A percentile compares a stretch with the other conserved stretches of the same genome.
Evolutionary conservation across 2,329 filamentous ascomycete species (phyloP).

Genomic region (Arthrobotrys iridis): DNA sequence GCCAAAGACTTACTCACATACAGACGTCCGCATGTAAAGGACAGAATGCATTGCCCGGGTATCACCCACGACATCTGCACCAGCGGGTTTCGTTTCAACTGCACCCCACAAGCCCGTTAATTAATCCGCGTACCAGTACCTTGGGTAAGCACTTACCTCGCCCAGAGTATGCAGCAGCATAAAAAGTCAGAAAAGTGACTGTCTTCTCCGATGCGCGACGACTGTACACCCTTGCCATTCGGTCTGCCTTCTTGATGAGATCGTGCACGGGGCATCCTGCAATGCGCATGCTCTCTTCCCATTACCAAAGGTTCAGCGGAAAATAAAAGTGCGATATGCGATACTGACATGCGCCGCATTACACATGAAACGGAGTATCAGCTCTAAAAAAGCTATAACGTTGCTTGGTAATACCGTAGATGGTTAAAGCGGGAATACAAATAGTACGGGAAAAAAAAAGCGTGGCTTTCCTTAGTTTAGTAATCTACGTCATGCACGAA

Average conservation of each 20-base stretch:
- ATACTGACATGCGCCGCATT: slow-evolving; percentile 3
- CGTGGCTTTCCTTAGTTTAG: slow-evolving; percentile 19
- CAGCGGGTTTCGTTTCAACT: slow-evolving; percentile 44
- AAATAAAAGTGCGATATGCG: slow-evolving; percentile 3
- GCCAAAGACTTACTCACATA: not conserved
- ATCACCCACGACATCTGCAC: slow-evolving; percentile 9
- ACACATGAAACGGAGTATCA: slow-evolving; percentile 8
- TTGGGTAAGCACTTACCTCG: slow-evolving; percentile 21
- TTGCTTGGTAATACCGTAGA: not conserved
- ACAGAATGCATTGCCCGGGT: slow-evolving; percentile 2
- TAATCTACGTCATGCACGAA: slow-evolving; percentile 37
- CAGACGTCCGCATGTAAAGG: not conserved
- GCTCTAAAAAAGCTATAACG: slow-evolving; percentile 5
- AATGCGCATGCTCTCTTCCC: not conserved
- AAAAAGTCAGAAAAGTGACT: not conserved
- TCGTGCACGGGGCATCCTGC: slow-evolving; percentile 9
- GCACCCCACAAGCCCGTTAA: slow-evolving; percentile 40
- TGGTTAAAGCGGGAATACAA: too few species aligned
- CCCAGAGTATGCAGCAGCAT: not conserved
- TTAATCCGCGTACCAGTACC: slow-evolving; percentile 39
- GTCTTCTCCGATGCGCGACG: slow-evolving; percentile 34
- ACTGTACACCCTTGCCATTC: slow-evolving; percentile 9
- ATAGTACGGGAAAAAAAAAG: not conserved
- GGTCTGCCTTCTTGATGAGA: slow-evolving; percentile 5
- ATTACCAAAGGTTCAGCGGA: not conserved